Percentiles rank a stretch among this genome's conserved stretches.
Evolutionary conservation across 805 yeast species (phyloP).

Genomic region (Candida railenensis): DNA sequence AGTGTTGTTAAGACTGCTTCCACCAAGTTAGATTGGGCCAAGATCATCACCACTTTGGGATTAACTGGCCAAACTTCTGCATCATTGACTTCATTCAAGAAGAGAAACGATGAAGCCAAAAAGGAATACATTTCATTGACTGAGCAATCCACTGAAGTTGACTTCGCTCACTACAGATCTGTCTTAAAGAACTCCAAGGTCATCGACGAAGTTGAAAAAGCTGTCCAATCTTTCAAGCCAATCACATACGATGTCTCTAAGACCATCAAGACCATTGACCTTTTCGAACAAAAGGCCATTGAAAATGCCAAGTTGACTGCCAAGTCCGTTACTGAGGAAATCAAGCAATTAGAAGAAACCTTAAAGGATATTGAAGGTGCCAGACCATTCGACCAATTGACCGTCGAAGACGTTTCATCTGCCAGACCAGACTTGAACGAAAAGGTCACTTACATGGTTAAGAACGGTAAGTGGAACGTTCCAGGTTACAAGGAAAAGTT

Average conservation of each 20-base stretch:
- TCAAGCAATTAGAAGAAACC: conserved; percentile 81
- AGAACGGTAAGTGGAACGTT: conserved; percentile 96
- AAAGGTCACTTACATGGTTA: conserved; percentile 91
- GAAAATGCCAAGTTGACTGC: conserved; percentile 95
- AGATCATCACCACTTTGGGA: conserved; percentile 83
- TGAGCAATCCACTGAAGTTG: conserved; percentile 73
- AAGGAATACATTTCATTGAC: conserved; percentile 70
- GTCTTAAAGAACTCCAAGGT: conserved; percentile 79
- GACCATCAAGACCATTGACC: conserved; percentile 87
- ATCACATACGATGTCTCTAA: conserved; percentile 81
- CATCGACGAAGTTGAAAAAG: conserved; percentile 76
- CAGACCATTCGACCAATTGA: conserved; percentile 95
- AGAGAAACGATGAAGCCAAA: conserved; percentile 98
- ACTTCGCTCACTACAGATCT: conserved; percentile 77
- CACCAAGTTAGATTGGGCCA: conserved; percentile 92
- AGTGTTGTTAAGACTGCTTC: conserved; percentile 61
- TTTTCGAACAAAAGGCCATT: conserved; percentile 92
- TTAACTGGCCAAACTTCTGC: conserved; percentile 90
- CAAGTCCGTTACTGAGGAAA: conserved; percentile 80
- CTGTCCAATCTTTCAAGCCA: conserved; percentile 76
- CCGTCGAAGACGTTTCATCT: conserved; percentile 89
- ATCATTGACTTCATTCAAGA: conserved; percentile 87
- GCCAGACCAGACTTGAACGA: conserved; percentile 98
- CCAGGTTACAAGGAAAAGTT: conserved; percentile 99
- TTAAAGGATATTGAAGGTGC: conserved; percentile 93